phyloP scores from a whole-genome alignment of 805 yeast genomes.

The Starmerella geochares region DNA sequence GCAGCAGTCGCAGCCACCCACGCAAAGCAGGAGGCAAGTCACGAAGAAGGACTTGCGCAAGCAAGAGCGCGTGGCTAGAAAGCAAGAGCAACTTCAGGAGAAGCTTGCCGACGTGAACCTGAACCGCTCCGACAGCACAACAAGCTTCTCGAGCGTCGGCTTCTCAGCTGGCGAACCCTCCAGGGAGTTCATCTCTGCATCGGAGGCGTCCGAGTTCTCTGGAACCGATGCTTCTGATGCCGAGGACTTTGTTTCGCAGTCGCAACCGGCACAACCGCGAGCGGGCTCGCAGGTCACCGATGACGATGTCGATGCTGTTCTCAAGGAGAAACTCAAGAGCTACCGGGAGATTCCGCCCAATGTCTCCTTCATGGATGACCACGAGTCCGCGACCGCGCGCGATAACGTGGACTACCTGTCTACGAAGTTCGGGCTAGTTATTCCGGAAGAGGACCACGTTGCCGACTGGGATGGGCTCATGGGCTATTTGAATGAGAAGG shows the following conservation, averaged over 20 bases:
- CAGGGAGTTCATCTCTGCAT: slow-evolving; percentile 9
- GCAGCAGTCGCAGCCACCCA: slow-evolving; percentile 26
- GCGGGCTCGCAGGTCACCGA: background rate
- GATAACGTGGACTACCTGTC: slow-evolving; percentile 67
- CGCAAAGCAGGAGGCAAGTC: slow-evolving; percentile 26
- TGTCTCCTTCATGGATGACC: slow-evolving; percentile 37
- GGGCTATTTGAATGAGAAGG: slow-evolving; percentile 64
- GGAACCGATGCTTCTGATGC: slow-evolving; percentile 13
- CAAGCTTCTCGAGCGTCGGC: slow-evolving; percentile 12
- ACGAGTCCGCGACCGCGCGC: slow-evolving; percentile 44
- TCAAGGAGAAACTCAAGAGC: slow-evolving; percentile 24
- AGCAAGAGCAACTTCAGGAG: slow-evolving; percentile 11
- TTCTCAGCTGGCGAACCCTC: slow-evolving; percentile 21
- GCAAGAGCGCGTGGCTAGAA: slow-evolving; percentile 26
- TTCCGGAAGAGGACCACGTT: slow-evolving; percentile 72
- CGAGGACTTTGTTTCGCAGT: slow-evolving; percentile 14
- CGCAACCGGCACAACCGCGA: slow-evolving; percentile 1
- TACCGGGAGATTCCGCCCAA: slow-evolving; percentile 30
- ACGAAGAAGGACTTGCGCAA: slow-evolving; percentile 33
- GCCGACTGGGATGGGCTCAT: slow-evolving; percentile 61
- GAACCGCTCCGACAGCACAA: slow-evolving; percentile 3
- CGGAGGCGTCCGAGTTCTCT: slow-evolving; percentile 11
- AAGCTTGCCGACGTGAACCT: slow-evolving; percentile 7
- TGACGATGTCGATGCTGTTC: slow-evolving; percentile 26
- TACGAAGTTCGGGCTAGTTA: slow-evolving; percentile 66